Conservation (phyloP, 805 yeast species). For the Sugiyamaella valdiviana region DNA sequence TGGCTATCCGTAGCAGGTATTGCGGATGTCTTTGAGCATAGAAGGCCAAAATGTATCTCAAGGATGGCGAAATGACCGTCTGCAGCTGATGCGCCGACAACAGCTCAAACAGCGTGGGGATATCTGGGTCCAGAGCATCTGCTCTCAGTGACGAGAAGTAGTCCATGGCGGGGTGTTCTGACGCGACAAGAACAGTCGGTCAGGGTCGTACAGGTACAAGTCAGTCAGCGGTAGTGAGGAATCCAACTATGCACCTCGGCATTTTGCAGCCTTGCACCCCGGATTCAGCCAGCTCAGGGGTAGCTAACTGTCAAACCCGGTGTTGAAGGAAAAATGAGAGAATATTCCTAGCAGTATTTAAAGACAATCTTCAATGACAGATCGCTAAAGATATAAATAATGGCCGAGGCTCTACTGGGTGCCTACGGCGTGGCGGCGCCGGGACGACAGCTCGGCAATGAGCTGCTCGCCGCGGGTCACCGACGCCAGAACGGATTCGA, state of each 20-base stretch:
- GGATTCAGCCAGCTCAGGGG: neutral
- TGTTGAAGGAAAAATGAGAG: neutral
- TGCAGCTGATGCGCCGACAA: constrained; percentile 77
- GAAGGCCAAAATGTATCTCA: constrained; percentile 72
- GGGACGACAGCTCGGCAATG: neutral
- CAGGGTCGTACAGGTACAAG: neutral
- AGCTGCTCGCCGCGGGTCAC: constrained; percentile 5
- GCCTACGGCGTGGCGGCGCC: neutral
- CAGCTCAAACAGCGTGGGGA: constrained; percentile 86
- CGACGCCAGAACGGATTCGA: constrained; percentile 23
- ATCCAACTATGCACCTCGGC: neutral
- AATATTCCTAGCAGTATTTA: neutral
- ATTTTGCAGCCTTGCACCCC: too few species aligned
- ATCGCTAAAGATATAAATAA: neutral
- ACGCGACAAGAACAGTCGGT: neutral
- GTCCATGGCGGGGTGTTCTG: constrained; percentile 46
- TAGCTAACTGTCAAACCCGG: neutral
- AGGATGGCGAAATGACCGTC: constrained; percentile 69
- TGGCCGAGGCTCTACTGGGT: neutral
- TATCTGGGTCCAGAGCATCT: constrained; percentile 60
- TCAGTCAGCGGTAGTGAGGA: neutral
- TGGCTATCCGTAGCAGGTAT: constrained; percentile 52
- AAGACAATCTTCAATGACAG: neutral
- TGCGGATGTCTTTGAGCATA: constrained; percentile 76
- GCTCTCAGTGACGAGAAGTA: constrained; percentile 77